phyloP scores from a whole-genome alignment of 345 rosid species.

The Rhodamnia rubescens region DNA sequence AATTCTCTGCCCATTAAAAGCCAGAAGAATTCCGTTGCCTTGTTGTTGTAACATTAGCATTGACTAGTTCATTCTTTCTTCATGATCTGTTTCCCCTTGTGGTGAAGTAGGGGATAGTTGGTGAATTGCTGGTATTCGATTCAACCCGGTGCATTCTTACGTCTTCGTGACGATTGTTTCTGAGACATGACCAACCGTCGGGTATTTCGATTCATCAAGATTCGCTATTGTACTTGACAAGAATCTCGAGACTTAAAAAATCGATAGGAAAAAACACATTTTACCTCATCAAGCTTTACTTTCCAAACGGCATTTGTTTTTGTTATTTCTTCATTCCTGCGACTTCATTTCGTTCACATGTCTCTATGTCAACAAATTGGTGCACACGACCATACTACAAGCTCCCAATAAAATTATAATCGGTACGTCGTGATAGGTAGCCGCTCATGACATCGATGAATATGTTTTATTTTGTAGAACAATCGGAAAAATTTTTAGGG shows the following conservation, averaged over 20 bases:
- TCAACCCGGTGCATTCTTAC: not conserved
- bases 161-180: not conserved
- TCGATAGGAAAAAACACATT: not conserved
- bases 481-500: not conserved
- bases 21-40: not conserved
- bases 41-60: constrained; percentile 7
- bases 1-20: not conserved
- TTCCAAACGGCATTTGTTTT: not conserved
- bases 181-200: not conserved
- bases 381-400: not conserved
- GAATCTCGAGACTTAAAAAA: not conserved
- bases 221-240: not conserved
- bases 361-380: not conserved
- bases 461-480: not conserved
- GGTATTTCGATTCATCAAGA: not conserved
- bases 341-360: not conserved
- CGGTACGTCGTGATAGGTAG: not conserved
- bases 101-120: not conserved
- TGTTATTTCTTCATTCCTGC: not conserved
- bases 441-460: not conserved
- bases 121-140: not conserved
- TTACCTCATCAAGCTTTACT: not conserved
- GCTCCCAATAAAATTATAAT: not conserved
- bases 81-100: not conserved
- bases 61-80: constrained; percentile 6